phyloP scores from a whole-genome alignment of 2,329 filamentous ascomycete species.

The Teratosphaeriaceae sp. region DNA sequence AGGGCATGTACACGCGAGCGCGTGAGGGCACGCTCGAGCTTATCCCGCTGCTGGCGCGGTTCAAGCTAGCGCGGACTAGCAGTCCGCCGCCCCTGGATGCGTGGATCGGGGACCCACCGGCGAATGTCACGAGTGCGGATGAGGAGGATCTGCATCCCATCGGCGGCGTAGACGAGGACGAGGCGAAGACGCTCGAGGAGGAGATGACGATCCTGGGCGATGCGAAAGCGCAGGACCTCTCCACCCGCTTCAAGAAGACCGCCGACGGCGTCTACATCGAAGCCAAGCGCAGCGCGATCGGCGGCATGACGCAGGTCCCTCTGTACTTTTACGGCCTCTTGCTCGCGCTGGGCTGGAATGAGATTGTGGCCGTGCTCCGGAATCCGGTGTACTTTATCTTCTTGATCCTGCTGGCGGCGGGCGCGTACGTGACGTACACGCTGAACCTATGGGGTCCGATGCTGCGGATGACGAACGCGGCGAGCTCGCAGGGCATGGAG shows the following conservation, averaged over 20 bases:
- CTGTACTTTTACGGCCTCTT: conserved; percentile 90
- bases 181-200: conserved; percentile 84
- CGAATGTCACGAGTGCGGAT: conserved; percentile 68
- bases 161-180: conserved; percentile 85
- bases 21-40: conserved; percentile 86
- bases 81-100: conserved; percentile 72
- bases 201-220: conserved; percentile 95
- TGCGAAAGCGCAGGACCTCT: conserved; percentile 82
- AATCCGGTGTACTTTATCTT: conserved; percentile 93
- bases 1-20: conserved; percentile 87
- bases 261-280: conserved; percentile 97
- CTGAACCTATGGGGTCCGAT: conserved; percentile 96
- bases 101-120: conserved; percentile 76
- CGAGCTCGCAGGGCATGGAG: conserved; percentile 75
- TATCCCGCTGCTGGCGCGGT: conserved; percentile 81
- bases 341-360: conserved; percentile 92
- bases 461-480: conserved; percentile 88
- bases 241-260: conserved; percentile 95
- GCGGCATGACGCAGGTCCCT: conserved; percentile 87
- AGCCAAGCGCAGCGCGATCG: conserved; percentile 93
- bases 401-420: conserved; percentile 67
- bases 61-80: conserved; percentile 69
- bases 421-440: conserved; percentile 82
- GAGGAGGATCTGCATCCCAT: conserved; percentile 87
- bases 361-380: conserved; percentile 85